These are phyloP conservation scores for Pseudocercospora musae DNA, from an alignment of 2,329 filamentous ascomycete species.

Conservation along the genomic window DNA sequence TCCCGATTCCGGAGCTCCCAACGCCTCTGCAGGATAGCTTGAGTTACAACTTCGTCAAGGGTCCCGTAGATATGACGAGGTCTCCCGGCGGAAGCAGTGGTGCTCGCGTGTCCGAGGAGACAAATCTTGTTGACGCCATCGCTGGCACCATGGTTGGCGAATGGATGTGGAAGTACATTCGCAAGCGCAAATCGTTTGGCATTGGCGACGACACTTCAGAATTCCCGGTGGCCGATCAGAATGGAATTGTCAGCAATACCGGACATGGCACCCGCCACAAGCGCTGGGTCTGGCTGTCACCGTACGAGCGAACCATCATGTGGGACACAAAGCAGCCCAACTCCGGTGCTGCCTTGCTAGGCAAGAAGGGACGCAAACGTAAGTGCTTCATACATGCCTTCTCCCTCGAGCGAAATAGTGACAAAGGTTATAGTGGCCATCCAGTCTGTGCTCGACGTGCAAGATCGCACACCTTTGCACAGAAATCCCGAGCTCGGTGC, in stretches of 20 bases:
- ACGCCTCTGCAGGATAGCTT: slow-evolving; percentile 26
- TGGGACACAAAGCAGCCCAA: slow-evolving; percentile 98
- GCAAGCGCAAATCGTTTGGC: slow-evolving; percentile 85
- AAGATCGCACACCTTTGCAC: slow-evolving; percentile 83
- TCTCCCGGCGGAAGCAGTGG: slow-evolving; percentile 18
- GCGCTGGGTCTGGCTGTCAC: slow-evolving; percentile 97
- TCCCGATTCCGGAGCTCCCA: slow-evolving; percentile 35
- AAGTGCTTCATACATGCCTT: slow-evolving; percentile 47
- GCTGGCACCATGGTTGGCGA: slow-evolving; percentile 98
- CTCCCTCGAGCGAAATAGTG: slow-evolving; percentile 1
- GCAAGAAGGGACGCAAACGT: slow-evolving; percentile 93
- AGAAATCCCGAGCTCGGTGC: slow-evolving; percentile 50
- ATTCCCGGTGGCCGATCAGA: slow-evolving; percentile 53
- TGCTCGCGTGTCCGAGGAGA: slow-evolving; percentile 27
- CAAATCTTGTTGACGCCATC: slow-evolving; percentile 89
- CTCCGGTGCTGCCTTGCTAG: slow-evolving; percentile 80
- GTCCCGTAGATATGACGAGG: slow-evolving; percentile 24
- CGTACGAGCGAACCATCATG: slow-evolving; percentile 91
- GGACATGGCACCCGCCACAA: slow-evolving; percentile 73
- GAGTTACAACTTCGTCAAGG: slow-evolving; percentile 20
- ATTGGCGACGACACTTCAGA: slow-evolving; percentile 54
- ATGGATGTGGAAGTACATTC: slow-evolving; percentile 91
- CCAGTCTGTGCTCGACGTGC: slow-evolving; percentile 94
- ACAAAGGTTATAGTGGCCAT: slow-evolving; percentile 69
- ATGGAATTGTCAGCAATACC: slow-evolving; percentile 61